phyloP scores from a whole-genome alignment of 1,284 basidiomycete genomes.

The Jaminaea rosea region DNA sequence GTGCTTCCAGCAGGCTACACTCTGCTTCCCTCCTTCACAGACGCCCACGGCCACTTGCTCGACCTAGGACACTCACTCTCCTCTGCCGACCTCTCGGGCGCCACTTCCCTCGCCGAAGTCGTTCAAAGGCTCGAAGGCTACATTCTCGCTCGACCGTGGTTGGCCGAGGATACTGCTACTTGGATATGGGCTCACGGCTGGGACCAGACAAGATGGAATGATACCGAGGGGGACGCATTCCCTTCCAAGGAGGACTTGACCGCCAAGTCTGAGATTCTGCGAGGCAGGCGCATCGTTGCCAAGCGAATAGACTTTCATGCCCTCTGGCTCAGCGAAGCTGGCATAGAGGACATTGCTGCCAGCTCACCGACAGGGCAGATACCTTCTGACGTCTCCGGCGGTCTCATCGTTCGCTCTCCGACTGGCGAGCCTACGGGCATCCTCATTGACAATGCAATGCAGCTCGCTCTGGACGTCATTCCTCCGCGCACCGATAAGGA shows the following conservation, averaged over 20 bases:
- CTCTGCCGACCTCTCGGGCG: conserved; percentile 29
- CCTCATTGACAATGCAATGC: conserved; percentile 44
- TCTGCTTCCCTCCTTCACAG: conserved; percentile 30
- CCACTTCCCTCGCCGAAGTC: conserved; percentile 17
- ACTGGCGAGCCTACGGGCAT: conserved; percentile 63
- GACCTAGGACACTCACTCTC: conserved; percentile 30
- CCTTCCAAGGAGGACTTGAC: neutral
- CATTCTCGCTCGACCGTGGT: conserved; percentile 11
- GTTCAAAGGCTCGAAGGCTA: conserved; percentile 22
- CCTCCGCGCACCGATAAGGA: conserved; percentile 45
- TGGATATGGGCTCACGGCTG: conserved; percentile 85
- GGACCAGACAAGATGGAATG: conserved; percentile 63
- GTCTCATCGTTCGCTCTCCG: conserved; percentile 61
- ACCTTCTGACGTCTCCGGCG: conserved; percentile 56
- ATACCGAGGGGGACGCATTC: neutral
- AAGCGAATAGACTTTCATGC: conserved; percentile 65
- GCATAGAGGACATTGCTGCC: conserved; percentile 49
- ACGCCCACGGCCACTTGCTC: conserved; percentile 41
- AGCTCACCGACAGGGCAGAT: conserved; percentile 41
- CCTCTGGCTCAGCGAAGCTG: conserved; percentile 65
- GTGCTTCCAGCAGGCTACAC: conserved; percentile 8
- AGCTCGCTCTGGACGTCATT: conserved; percentile 28
- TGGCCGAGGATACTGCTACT: conserved; percentile 9
- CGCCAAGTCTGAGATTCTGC: conserved; percentile 6
- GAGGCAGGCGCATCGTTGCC: conserved; percentile 12